phyloP scores from a whole-genome alignment of 1,284 basidiomycete genomes.

The Cutaneotrichosporon cyanovorans region DNA sequence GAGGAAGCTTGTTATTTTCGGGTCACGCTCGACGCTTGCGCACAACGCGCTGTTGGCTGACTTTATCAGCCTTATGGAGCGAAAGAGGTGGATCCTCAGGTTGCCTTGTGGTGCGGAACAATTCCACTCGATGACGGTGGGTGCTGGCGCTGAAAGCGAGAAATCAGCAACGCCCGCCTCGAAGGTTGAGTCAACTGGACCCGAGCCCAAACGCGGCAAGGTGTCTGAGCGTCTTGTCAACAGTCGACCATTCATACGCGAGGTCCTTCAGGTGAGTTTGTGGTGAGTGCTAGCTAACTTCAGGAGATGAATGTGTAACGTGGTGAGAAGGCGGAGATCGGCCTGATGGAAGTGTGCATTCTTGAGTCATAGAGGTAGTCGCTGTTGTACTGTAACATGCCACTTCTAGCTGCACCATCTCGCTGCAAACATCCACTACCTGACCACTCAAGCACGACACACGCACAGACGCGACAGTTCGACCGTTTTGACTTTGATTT shows the following conservation, averaged over 20 bases:
- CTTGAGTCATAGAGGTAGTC: too few species aligned
- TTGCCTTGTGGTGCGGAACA: slow-evolving; percentile 54
- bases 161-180: too few species aligned
- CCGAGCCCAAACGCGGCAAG: not conserved
- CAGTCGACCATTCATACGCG: slow-evolving; percentile 18
- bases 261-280: slow-evolving; percentile 14
- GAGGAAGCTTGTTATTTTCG: slow-evolving; percentile 82
- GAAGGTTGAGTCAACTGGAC: too few species aligned
- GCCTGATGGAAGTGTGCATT: not conserved
- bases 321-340: not conserved
- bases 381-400: too few species aligned
- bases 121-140: slow-evolving; percentile 14
- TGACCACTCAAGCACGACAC: too few species aligned
- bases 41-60: slow-evolving; percentile 55
- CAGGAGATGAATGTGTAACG: not conserved
- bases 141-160: too few species aligned
- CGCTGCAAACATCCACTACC: too few species aligned
- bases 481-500: too few species aligned
- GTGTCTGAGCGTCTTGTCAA: slow-evolving; percentile 5
- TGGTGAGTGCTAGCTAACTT: not conserved
- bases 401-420: too few species aligned
- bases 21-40: slow-evolving; percentile 66
- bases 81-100: slow-evolving; percentile 59
- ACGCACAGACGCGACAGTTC: too few species aligned
- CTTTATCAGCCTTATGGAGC: slow-evolving; percentile 68